These are phyloP conservation scores for Xylariaceae sp. DNA, from an alignment of 2,329 filamentous ascomycete genomes.

Conservation along the genomic window DNA sequence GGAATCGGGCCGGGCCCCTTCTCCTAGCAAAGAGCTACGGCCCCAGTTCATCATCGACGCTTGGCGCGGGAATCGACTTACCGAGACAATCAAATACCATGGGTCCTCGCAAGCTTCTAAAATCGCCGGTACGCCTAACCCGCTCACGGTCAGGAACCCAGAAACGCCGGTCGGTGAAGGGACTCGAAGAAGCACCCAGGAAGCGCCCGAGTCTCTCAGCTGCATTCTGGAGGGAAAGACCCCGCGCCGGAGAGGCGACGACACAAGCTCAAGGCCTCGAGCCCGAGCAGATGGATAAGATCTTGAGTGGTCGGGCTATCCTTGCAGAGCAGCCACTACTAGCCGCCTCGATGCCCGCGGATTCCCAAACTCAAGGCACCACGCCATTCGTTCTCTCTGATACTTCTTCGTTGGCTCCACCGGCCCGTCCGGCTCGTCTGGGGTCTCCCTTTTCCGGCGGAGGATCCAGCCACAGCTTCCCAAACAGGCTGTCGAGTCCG, in stretches of 20 bases:
- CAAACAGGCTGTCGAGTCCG: conserved; percentile 46
- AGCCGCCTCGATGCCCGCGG: conserved; percentile 1
- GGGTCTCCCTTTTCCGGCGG: conserved; percentile 51
- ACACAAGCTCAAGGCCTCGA: too few relatives aligned
- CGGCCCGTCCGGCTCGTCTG: conserved; percentile 38
- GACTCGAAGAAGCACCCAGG: conserved; percentile 37
- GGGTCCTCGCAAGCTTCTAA: conserved; percentile 41
- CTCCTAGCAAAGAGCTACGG: conserved; percentile 54
- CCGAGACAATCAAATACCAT: conserved; percentile 41
- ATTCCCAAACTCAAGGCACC: conserved; percentile 1
- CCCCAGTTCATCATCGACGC: conserved; percentile 47
- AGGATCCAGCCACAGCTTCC: conserved; percentile 50
- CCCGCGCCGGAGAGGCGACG: too few relatives aligned
- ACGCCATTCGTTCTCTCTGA: conserved; percentile 15
- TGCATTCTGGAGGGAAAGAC: conserved; percentile 42
- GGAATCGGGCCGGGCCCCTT: conserved; percentile 43
- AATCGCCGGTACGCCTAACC: conserved; percentile 45
- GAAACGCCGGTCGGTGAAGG: conserved; percentile 45
- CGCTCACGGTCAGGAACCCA: conserved; percentile 45
- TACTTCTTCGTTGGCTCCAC: conserved; percentile 13
- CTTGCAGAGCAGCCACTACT: too few relatives aligned
- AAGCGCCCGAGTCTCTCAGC: conserved; percentile 48
- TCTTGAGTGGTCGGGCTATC: too few relatives aligned
- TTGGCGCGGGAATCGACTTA: conserved; percentile 32
- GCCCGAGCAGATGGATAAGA: too few relatives aligned